Percentiles rank a stretch among this genome's conserved stretches.
phyloP scores from a whole-genome alignment of 345 rosid genomes.

The Gossypium bickii region DNA sequence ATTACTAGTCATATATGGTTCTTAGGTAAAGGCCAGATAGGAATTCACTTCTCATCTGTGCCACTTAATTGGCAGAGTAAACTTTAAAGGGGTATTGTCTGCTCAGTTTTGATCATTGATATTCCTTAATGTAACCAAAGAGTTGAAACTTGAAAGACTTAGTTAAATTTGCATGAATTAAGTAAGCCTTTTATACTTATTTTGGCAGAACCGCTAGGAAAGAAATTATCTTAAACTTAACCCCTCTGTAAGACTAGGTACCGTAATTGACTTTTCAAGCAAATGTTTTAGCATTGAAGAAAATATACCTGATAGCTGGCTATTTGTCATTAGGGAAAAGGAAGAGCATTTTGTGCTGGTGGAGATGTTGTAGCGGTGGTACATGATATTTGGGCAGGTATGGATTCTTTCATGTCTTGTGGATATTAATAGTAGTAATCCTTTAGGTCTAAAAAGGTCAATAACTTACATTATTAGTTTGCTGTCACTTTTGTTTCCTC shows the following conservation, averaged over 20 bases:
- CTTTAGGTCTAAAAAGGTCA: not conserved
- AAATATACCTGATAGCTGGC: not conserved
- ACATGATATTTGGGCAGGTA: conserved; percentile 41
- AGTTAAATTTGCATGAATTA: not conserved
- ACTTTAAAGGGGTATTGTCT: not conserved
- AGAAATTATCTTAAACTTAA: not conserved
- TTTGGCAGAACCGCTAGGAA: not conserved
- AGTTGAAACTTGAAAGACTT: not conserved
- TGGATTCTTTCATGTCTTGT: not conserved
- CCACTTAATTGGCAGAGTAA: not conserved
- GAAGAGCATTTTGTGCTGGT: conserved; percentile 79
- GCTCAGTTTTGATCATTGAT: not conserved
- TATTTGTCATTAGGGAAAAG: conserved; percentile 45
- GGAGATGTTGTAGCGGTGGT: conserved; percentile 71
- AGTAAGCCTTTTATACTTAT: not conserved
- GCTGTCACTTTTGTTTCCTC: not conserved
- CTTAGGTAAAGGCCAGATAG: not conserved
- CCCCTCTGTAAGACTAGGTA: not conserved
- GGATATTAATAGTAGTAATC: not conserved
- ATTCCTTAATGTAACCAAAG: not conserved
- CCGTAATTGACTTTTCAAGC: not conserved
- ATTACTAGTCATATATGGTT: not conserved
- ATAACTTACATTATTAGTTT: not conserved
- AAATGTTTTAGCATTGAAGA: not conserved
- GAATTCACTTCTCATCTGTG: not conserved